phyloP scores from a whole-genome alignment of 1,284 basidiomycete genomes.

The Inonotus obliquus region DNA sequence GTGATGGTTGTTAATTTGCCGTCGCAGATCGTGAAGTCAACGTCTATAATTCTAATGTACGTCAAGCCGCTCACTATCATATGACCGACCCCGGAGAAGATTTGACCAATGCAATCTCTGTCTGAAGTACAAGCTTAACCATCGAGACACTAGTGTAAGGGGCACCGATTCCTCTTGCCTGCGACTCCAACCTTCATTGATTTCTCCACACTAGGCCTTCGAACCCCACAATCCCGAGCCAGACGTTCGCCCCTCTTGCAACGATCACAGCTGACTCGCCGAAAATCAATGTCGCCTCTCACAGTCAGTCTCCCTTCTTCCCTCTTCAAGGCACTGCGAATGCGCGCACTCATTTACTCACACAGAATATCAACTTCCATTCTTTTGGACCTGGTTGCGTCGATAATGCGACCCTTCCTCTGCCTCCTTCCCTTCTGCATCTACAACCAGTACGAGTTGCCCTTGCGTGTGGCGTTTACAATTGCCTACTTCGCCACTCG shows the following conservation, averaged over 20 bases:
- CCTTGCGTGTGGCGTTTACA: not conserved
- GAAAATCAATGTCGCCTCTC: conserved; percentile 12
- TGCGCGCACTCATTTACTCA: not conserved
- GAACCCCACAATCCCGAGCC: conserved; percentile 6
- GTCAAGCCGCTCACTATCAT: conserved; percentile 13
- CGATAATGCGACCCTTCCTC: not conserved
- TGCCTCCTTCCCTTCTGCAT: not conserved
- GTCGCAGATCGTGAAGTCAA: conserved; percentile 12
- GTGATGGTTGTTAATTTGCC: not conserved
- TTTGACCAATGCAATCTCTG: conserved; percentile 4
- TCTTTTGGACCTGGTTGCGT: conserved; percentile 14
- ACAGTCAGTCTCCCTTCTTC: conserved; percentile 2
- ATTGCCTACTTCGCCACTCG: not conserved
- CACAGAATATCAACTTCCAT: conserved; percentile 10
- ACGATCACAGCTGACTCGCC: conserved; percentile 14
- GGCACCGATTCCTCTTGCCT: not conserved
- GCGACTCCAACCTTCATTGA: not conserved
- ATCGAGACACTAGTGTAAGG: conserved; percentile 4
- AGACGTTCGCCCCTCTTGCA: conserved; percentile 14
- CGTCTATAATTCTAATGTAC: conserved; percentile 19
- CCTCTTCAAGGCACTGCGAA: not conserved
- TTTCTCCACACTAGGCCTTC: conserved; percentile 3
- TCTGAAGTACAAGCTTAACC: conserved; percentile 16
- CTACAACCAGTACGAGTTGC: not conserved
- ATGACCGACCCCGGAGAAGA: not conserved